Evolutionary conservation across 1,139 yeast species (phyloP), one percentile per base, ranked within the genome.

Genomic region (Candida pseudoviswanathii): DNA sequence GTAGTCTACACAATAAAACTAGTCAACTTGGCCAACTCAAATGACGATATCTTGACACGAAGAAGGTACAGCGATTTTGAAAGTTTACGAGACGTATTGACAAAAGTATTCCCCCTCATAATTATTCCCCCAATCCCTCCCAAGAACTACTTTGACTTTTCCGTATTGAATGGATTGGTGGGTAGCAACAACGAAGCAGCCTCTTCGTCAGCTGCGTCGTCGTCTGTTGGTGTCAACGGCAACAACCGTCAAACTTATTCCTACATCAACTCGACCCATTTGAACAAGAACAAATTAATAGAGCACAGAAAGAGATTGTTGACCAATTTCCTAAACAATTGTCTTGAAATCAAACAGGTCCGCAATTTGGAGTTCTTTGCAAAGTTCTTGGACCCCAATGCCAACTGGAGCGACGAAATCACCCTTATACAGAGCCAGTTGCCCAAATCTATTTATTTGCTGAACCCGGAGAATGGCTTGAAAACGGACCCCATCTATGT

Each of bases 51-150:
- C 10, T 77, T 81, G 32, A 92, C 92, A 1, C 75, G 92, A 50
- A 76, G 99, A 58, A 73, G 99, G 40, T 94, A 94, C 67, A 88
- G 96, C 45, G 99, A 94, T 64, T 94, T 94, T 65, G 98, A 90
- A 60, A 82, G 89, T 50, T 76, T 94, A 39, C 72, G 97, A 50
- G 84, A 78, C 36, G 80, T 86, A 3, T 75, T 94, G 26, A 74
- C 84, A 5, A 84, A 84, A 61, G 71, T 89, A 33, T 91, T 89
- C 62, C 98, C 99, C 1, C 83, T 95, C 43, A 68, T 85, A 10
- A 78, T 94, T 4, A 81, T 94, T 4, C 99, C 99, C 1, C 97
- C 98, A 0, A 90, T 95, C 34, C 99, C 99, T 0, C 97, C 92
- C 55, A 94, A 94, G 67, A 96, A 94, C 53, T 76, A 75, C 55